Evolutionary conservation across 345 rosid genomes (phyloP).

Genomic region (Psidium friedrichsthalianum): DNA sequence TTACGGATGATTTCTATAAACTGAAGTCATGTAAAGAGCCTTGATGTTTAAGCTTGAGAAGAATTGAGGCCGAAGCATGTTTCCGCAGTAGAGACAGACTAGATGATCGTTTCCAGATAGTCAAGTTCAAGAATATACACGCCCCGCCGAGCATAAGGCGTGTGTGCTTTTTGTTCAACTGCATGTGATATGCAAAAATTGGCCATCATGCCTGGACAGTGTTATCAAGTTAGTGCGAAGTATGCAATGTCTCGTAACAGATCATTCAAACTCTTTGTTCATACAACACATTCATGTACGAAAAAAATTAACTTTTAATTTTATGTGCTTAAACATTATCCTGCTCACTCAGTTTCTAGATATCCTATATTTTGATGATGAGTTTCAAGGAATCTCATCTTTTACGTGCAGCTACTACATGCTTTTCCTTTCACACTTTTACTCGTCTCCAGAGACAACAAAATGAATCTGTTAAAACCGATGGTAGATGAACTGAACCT

Average conservation of each 20-base stretch:
- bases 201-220: too few species aligned
- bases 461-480: constrained; percentile 50
- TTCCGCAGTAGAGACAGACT: too few species aligned
- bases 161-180: too few species aligned
- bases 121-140: too few species aligned
- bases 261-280: neutral
- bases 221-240: too few species aligned
- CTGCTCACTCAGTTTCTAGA: neutral
- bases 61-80: neutral
- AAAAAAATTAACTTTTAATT: neutral
- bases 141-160: too few species aligned
- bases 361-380: neutral
- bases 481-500: too few species aligned
- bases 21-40: neutral
- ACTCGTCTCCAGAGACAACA: constrained; percentile 34
- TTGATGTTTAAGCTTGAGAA: neutral
- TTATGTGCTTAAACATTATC: neutral
- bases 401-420: neutral
- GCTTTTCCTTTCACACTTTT: neutral
- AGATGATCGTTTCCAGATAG: too few species aligned
- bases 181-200: too few species aligned
- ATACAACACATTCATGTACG: neutral
- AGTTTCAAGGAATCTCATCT: neutral
- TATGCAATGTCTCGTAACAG: too few species aligned
- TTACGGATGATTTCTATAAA: too few species aligned